Conservation (phyloP, 257 asterid species). For the Fraxinus americana region DNA sequence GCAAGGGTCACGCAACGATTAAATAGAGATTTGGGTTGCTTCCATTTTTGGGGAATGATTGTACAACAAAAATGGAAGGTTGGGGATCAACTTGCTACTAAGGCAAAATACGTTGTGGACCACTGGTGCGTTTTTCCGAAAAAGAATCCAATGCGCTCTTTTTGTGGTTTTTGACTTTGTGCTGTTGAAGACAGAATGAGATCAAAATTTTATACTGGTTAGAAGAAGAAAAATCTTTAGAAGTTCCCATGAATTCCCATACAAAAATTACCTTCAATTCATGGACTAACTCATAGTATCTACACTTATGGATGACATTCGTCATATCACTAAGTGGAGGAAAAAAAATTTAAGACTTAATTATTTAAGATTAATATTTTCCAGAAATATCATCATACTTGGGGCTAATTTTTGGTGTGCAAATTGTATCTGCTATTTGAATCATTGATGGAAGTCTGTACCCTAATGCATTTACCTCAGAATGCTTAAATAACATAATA, state of each 20-base stretch:
- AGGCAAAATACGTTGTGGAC: neutral
- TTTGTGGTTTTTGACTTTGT: neutral
- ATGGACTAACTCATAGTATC: neutral
- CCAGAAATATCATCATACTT: no score
- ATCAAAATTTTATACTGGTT: neutral
- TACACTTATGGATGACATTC: no score
- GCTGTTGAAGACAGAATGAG: neutral
- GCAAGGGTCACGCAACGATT: no score
- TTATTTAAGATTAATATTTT: no score
- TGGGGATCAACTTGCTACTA: neutral
- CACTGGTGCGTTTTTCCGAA: neutral
- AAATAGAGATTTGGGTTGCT: no score
- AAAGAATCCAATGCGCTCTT: neutral
- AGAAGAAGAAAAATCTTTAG: neutral
- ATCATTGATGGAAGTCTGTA: no score
- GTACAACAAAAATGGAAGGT: neutral
- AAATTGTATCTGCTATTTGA: no score
- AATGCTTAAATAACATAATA: no score
- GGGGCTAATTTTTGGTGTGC: no score
- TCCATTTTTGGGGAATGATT: neutral
- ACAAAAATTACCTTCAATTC: neutral
- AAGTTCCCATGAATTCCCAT: neutral
- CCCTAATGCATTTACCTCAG: no score
- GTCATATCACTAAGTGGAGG: no score
- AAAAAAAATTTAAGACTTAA: no score